phyloP scores from a whole-genome alignment of 1,284 basidiomycete species.

The Rhizoctonia solani region DNA sequence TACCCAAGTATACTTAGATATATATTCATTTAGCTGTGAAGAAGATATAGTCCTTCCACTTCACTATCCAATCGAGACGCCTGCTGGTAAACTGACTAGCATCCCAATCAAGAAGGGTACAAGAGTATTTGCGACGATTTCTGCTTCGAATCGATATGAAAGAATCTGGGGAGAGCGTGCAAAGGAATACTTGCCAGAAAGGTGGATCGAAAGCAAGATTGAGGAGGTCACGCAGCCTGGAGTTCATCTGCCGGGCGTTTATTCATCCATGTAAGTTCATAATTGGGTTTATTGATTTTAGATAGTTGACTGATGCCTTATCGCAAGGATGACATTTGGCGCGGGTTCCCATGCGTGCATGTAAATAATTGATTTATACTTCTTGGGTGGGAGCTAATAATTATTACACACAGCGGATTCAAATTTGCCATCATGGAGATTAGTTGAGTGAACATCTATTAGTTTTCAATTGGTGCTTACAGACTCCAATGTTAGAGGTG shows the following conservation, averaged over 20 bases:
- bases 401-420: slow-evolving; percentile 1
- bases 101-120: slow-evolving; percentile 23
- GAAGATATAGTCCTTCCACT: slow-evolving; percentile 1
- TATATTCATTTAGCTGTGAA: neutral
- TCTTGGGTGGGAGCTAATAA: neutral
- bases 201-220: slow-evolving; percentile 13
- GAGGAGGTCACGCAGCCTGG: slow-evolving; percentile 19
- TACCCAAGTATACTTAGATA: neutral
- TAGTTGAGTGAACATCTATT: neutral
- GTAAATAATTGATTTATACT: neutral
- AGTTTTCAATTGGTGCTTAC: neutral
- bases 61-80: slow-evolving; percentile 2
- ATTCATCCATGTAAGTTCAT: slow-evolving; percentile 14
- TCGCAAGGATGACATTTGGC: slow-evolving; percentile 31
- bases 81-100: slow-evolving; percentile 2
- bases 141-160: slow-evolving; percentile 26
- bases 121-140: slow-evolving; percentile 8
- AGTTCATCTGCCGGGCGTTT: slow-evolving; percentile 11
- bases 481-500: neutral
- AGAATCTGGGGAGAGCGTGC: slow-evolving; percentile 36
- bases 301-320: too few species aligned
- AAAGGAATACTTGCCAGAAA: slow-evolving; percentile 21
- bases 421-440: slow-evolving; percentile 28
- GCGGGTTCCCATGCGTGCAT: slow-evolving; percentile 14
- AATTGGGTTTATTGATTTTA: neutral